These are phyloP conservation scores for Oryza glaberrima DNA, from an alignment of 176 grass and related monocot genomes.

Conservation along the genomic window DNA sequence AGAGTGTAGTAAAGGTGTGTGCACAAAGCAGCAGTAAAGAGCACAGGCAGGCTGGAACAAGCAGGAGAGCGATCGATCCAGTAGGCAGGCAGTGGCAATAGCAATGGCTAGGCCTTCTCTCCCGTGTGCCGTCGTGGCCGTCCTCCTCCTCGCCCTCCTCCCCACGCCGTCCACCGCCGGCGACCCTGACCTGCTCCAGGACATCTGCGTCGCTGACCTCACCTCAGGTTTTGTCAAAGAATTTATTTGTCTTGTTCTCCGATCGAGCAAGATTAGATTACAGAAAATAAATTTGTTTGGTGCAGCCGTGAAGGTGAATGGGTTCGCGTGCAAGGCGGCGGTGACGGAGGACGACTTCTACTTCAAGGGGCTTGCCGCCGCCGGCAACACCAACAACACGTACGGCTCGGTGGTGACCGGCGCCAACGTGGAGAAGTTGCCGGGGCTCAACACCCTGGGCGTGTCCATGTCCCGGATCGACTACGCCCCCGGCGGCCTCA, in stretches of 20 bases:
- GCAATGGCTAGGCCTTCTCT: conserved; percentile 22
- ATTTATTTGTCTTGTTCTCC: neutral
- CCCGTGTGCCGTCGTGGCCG: neutral
- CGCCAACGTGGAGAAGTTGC: conserved; percentile 44
- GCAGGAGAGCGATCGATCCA: neutral
- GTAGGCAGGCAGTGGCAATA: neutral
- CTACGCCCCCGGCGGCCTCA: conserved; percentile 42
- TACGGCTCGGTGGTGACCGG: conserved; percentile 35
- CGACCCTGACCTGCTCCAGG: conserved; percentile 53
- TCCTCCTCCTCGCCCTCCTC: neutral
- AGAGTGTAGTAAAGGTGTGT: conserved; percentile 23
- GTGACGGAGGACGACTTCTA: conserved; percentile 41
- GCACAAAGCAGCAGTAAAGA: conserved; percentile 19
- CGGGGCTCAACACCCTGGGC: conserved; percentile 46
- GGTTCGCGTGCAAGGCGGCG: conserved; percentile 33
- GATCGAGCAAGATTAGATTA: neutral
- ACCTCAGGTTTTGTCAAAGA: conserved; percentile 13
- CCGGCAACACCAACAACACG: conserved; percentile 36
- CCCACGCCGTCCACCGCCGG: conserved; percentile 15
- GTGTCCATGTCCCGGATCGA: conserved; percentile 54
- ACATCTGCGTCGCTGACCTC: conserved; percentile 56
- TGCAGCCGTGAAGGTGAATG: conserved; percentile 45
- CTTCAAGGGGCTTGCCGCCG: conserved; percentile 13
- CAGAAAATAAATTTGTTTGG: neutral
- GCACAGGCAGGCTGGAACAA: neutral